Base-by-base conservation (phyloP, 495 filamentous ascomycete genomes). In the Xylaria sp. region DNA sequence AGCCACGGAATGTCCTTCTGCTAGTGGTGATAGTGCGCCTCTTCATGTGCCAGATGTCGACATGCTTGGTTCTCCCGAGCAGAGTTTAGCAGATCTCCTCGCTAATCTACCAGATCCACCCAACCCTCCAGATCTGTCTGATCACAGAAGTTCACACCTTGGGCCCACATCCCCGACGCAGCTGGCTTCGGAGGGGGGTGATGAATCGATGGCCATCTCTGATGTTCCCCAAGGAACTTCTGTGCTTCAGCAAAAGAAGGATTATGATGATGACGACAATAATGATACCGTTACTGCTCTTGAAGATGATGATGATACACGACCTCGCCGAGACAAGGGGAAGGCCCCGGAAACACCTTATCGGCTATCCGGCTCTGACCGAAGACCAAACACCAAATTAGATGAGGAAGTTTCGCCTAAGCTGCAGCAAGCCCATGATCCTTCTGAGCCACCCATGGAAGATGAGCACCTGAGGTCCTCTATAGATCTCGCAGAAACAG, bases 101-200 rank as follows among this genome's bases (percentile, higher is more conserved):
- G 64, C 64, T 67, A 53, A 67, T 67, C 64, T 50, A 24, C 24
- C 64, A 55, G 64, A 41, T 67, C 64, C 64, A 67, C 64, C 14
- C 48, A 41, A 67, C 35, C 64, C 64, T 67, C 48, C 64, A 67
- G 64, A 67, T 67, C 64, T 43, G 64, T 55, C 64, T 12, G 64
- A 41, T 55, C 64, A 14, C 48, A 55, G 64, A 67, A n/a, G 19
- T 55, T 43, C 64, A 11, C 46, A 14, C 24, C 64, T 11, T 17
- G 64, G 64, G 29, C 48, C 64, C 64, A 67, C 64, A 67, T 67
- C 64, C 46, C 64, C 64, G 21, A 67, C 31, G 1, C 48, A 33
- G 33, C 64, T 40, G 48, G 31, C 35, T 67, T 21, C 33, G 48
- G 48, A n/a, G 0, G 46, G 48, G 19, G 64, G 29, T 43, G 43